phyloP scores from a whole-genome alignment of 2,329 filamentous ascomycete species.

The Ophiostoma quercus region DNA sequence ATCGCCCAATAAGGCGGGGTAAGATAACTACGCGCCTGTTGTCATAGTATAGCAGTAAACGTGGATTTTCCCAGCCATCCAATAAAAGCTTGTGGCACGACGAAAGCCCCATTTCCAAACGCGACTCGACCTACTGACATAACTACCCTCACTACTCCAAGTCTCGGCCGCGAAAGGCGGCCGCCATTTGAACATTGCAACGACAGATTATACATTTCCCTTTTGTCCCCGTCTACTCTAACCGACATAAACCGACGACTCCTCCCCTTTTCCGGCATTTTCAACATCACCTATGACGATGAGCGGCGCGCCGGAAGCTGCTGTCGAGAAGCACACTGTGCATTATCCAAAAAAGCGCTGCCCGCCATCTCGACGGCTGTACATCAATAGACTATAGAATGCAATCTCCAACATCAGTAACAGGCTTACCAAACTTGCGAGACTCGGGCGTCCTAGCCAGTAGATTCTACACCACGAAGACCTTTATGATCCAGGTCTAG shows the following conservation, averaged over 20 bases:
- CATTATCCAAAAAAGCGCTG: not conserved
- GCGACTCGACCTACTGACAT: not conserved
- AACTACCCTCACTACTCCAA: not conserved
- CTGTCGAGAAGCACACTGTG: not conserved
- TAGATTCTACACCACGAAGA: not conserved
- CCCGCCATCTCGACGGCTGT: not conserved
- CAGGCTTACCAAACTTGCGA: not conserved
- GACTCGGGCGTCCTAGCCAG: not conserved
- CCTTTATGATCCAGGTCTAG: not conserved
- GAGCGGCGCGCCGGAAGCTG: not conserved
- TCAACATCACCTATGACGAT: too few species aligned
- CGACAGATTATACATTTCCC: not conserved
- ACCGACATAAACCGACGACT: not conserved
- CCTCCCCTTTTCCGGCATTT: not conserved
- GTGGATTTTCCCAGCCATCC: too few species aligned
- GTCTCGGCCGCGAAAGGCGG: not conserved
- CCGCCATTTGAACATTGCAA: not conserved
- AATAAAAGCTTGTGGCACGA: too few species aligned
- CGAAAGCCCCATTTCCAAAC: too few species aligned
- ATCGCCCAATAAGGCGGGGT: too few species aligned
- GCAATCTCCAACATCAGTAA: not conserved
- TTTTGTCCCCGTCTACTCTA: not conserved
- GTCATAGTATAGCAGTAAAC: too few species aligned
- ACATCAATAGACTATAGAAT: not conserved
- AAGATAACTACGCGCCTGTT: too few species aligned